These are phyloP conservation scores for Ascochyta pisi DNA, from an alignment of 2,329 filamentous ascomycete species.

Conservation along the genomic window DNA sequence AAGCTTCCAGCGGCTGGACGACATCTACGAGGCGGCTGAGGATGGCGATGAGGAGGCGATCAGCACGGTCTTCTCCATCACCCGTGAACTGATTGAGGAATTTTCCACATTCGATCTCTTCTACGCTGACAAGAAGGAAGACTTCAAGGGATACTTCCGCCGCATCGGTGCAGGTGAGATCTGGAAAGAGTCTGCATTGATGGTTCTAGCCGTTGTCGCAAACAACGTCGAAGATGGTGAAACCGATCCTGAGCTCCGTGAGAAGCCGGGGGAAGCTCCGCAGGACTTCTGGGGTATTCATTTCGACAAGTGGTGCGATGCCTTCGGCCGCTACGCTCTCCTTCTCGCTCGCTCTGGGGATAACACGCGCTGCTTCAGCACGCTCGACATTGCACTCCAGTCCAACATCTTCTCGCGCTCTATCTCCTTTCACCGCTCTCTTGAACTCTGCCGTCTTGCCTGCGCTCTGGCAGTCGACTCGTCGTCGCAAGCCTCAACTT, in stretches of 20 bases:
- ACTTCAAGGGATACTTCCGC: constrained; percentile 46
- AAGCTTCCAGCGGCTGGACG: constrained; percentile 55
- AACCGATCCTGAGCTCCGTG: constrained; percentile 35
- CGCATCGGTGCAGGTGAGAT: constrained; percentile 40
- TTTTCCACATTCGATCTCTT: constrained; percentile 67
- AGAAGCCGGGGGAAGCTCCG: constrained; percentile 49
- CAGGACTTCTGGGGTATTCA: constrained; percentile 75
- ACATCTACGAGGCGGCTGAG: constrained; percentile 52
- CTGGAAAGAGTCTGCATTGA: constrained; percentile 45
- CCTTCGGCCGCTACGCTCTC: constrained; percentile 88
- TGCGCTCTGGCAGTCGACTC: constrained; percentile 85
- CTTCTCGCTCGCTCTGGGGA: constrained; percentile 73
- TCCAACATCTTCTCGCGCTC: constrained; percentile 83
- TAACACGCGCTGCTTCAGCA: constrained; percentile 75
- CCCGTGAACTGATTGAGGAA: constrained; percentile 64
- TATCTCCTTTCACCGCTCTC: constrained; percentile 70
- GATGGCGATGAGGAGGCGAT: constrained; percentile 58
- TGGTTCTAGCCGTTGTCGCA: constrained; percentile 44
- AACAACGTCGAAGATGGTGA: constrained; percentile 45
- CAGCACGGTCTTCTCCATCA: constrained; percentile 65
- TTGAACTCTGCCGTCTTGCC: constrained; percentile 80
- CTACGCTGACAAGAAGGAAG: constrained; percentile 59
- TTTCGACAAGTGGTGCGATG: constrained; percentile 85
- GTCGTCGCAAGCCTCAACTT: constrained; percentile 73
- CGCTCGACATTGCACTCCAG: constrained; percentile 78